Evolutionary conservation across 805 yeast species (phyloP), one percentile per base, ranked within the genome.

Genomic region (Metschnikowia vanudenii): DNA sequence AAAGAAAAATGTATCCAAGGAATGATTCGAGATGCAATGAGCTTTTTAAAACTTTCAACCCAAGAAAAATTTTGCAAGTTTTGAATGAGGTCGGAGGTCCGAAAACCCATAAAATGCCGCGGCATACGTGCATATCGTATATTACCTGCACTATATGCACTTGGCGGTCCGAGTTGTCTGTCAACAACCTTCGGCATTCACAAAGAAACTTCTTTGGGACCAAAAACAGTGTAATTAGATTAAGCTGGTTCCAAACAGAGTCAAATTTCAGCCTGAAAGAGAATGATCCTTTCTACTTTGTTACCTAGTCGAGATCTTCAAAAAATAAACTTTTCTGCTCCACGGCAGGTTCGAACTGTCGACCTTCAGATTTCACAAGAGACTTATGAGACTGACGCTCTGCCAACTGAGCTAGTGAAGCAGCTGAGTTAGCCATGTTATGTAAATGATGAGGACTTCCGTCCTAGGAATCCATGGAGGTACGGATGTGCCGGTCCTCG

Each of bases 301-400:
- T 6, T 12, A 3, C 10, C 28, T 26, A 12, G 28, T 3, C 28
- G 10, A 26, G 10, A 3, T 26, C 3, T 26, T 12, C 10, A 29
- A 30, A 30, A 30, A 30, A n/a, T 11, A 4, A n/a, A 14, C 33
- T 13, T 13, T n/a, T 50, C 47, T 68, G 73, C 73, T 66, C 69
- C 72, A 62, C 69, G 73, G 73, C 71, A 68, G 73, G 71, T 60
- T 68, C 73, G 73, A 68, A 68, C 73, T 68, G 71, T 68, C 73
- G 72, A 68, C 71, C 72, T 68, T 66, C 71, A 67, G 73, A 68
- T 67, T 31, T 46, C 71, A 61, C 67, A 59, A 50, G 14, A 3
- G 1, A 10, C 14, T 32, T 52, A 52, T 52, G 55, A 52, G 55
- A 52, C 55, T 52, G 55, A 52, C 55, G 55, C 55, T 52, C 55